Evolutionary conservation across 2,329 filamentous ascomycete species (phyloP).

Genomic region (Aspergillus luchuensis): DNA sequence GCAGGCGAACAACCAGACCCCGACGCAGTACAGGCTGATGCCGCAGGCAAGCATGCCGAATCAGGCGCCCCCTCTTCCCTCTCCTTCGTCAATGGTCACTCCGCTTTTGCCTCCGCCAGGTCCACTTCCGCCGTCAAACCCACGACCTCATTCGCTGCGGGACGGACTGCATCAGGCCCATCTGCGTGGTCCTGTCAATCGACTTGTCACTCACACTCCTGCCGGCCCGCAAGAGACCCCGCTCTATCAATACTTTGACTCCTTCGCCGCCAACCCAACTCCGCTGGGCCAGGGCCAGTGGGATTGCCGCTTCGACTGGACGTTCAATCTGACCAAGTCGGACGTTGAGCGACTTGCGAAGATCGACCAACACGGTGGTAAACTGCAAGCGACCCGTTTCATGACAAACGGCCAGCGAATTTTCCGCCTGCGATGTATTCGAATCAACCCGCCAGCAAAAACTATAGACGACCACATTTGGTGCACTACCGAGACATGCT

Average conservation of each 20-base stretch:
- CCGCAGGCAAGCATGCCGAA: background rate
- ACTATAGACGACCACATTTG: conserved; percentile 56
- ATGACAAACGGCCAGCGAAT: conserved; percentile 58
- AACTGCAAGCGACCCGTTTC: conserved; percentile 32
- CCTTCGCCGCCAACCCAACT: conserved; percentile 34
- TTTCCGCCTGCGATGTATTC: conserved; percentile 70
- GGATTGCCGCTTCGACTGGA: conserved; percentile 32
- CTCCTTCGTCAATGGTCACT: background rate
- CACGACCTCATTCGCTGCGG: conserved; percentile 48
- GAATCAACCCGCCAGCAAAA: conserved; percentile 34
- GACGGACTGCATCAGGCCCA: conserved; percentile 62
- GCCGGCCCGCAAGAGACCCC: conserved; percentile 27
- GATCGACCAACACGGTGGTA: conserved; percentile 10
- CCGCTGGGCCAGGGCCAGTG: conserved; percentile 29
- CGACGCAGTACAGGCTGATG: background rate
- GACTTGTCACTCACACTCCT: conserved; percentile 27
- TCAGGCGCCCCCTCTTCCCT: background rate
- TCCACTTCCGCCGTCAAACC: conserved; percentile 38
- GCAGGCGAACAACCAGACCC: background rate
- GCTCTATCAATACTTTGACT: conserved; percentile 41
- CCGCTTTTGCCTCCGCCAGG: conserved; percentile 42
- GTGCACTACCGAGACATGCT: conserved; percentile 64
- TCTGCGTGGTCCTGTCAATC: conserved; percentile 56
- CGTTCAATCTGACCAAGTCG: conserved; percentile 38
- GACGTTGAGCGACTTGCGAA: conserved; percentile 38